A percentile compares a stretch with the other conserved stretches of the same genome.
Conservation (phyloP, 306 rosid genomes). For the Vicia sativa region DNA sequence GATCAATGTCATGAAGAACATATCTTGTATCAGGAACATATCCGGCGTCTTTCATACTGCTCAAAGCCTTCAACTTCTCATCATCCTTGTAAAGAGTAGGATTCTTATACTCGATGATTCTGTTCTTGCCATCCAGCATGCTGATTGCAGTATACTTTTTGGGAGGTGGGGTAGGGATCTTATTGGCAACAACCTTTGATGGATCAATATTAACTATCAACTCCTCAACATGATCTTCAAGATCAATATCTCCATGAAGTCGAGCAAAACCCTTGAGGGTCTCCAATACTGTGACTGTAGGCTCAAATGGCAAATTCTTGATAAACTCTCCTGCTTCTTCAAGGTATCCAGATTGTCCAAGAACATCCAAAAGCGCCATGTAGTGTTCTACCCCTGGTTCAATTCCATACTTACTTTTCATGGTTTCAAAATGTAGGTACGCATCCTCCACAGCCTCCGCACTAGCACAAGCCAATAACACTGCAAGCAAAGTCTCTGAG, state of each 20-base stretch:
- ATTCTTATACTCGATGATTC: slow-evolving; percentile 63
- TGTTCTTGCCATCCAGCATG: slow-evolving; percentile 82
- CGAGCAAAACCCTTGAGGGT: slow-evolving; percentile 65
- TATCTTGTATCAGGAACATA: slow-evolving; percentile 86
- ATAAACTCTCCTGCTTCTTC: slow-evolving; percentile 73
- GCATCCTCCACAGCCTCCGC: slow-evolving; percentile 89
- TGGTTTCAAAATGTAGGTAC: slow-evolving; percentile 64
- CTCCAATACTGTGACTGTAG: slow-evolving; percentile 64
- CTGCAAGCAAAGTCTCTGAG: slow-evolving; percentile 69
- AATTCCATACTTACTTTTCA: slow-evolving; percentile 69
- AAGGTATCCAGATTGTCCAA: slow-evolving; percentile 78
- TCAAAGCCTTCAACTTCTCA: slow-evolving; percentile 70
- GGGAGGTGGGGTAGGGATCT: slow-evolving; percentile 75
- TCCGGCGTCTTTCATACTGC: slow-evolving; percentile 63
- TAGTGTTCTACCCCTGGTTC: slow-evolving; percentile 61
- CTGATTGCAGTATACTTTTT: slow-evolving; percentile 64
- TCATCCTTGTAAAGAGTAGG: slow-evolving; percentile 83
- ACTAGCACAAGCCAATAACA: slow-evolving; percentile 79
- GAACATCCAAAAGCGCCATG: slow-evolving; percentile 77
- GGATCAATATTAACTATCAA: slow-evolving; percentile 68
- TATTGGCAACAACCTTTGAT: slow-evolving; percentile 55
- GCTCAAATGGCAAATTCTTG: slow-evolving; percentile 62
- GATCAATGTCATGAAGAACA: slow-evolving; percentile 91
- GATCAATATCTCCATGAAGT: slow-evolving; percentile 80
- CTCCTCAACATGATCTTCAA: slow-evolving; percentile 76